Evolutionary conservation across 805 yeast genomes (phyloP).

Genomic region (Candida railenensis): DNA sequence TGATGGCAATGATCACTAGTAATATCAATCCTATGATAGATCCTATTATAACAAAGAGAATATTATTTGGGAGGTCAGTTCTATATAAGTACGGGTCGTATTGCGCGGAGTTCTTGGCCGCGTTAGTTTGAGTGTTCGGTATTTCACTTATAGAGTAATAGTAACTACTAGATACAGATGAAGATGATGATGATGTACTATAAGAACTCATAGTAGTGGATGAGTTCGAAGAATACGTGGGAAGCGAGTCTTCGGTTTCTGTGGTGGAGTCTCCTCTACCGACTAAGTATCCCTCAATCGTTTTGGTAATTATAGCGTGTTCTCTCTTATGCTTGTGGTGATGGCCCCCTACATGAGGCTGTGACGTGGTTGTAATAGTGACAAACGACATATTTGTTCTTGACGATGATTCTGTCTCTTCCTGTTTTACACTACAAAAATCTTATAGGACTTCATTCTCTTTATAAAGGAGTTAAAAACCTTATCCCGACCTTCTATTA

Average conservation of each 20-base stretch:
- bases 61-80: conserved; percentile 27
- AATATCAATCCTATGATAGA: conserved; percentile 21
- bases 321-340: conserved; percentile 2
- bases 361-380: background rate
- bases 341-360: background rate
- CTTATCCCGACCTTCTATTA: background rate
- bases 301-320: background rate
- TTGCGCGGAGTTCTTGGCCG: conserved; percentile 16
- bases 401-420: background rate
- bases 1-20: conserved; percentile 17
- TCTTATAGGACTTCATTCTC: no score
- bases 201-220: background rate
- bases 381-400: background rate
- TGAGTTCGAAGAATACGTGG: conserved; percentile 1
- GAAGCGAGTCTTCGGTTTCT: background rate
- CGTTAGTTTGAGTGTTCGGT: background rate
- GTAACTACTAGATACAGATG: conserved; percentile 1
- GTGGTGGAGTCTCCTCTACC: background rate
- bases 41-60: conserved; percentile 46
- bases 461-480: no score
- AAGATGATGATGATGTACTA: conserved; percentile 5
- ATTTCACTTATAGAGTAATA: conserved; percentile 2
- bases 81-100: conserved; percentile 29
- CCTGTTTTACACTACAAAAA: no score
- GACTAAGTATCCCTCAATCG: background rate